phyloP scores from a whole-genome alignment of 768 basidiomycete genomes.

The Rossbeevera mucosa region DNA sequence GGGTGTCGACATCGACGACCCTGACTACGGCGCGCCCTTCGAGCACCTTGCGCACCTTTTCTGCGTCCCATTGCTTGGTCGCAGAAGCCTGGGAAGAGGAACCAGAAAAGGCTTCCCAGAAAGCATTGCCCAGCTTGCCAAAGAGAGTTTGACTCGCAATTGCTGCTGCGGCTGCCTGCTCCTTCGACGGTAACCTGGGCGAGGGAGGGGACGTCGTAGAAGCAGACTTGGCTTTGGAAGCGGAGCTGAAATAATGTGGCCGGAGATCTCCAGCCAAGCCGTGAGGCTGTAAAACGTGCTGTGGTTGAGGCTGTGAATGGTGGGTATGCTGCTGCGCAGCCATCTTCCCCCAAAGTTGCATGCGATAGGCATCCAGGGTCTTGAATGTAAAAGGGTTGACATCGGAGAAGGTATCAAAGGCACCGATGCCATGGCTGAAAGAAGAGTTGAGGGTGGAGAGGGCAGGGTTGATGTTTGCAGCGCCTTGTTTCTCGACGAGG shows the following conservation, averaged over 20 bases:
- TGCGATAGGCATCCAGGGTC: constrained; percentile 78
- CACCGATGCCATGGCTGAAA: constrained; percentile 30
- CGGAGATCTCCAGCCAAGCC: constrained; percentile 42
- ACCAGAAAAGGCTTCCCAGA: constrained; percentile 88
- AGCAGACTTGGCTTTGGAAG: constrained; percentile 13
- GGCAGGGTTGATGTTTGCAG: constrained; percentile 27
- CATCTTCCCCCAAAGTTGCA: constrained; percentile 92
- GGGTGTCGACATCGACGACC: constrained; percentile 68
- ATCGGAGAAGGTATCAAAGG: constrained; percentile 78
- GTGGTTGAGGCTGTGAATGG: constrained; percentile 35
- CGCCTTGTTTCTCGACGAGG: constrained; percentile 30
- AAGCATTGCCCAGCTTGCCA: constrained; percentile 65
- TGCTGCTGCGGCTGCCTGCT: constrained; percentile 45
- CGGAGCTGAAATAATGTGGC: constrained; percentile 30
- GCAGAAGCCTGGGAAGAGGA: constrained; percentile 18
- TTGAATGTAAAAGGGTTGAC: constrained; percentile 84
- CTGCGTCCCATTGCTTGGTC: constrained; percentile 53
- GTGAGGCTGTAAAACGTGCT: constrained; percentile 21
- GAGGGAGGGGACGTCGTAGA: constrained; percentile 46
- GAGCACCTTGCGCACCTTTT: constrained; percentile 76
- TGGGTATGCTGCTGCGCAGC: constrained; percentile 59
- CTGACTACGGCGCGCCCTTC: constrained; percentile 78
- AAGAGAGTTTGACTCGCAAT: constrained; percentile 76
- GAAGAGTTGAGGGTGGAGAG: constrained; percentile 28
- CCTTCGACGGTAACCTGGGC: constrained; percentile 28